Conservation (phyloP, 306 rosid species). For the Cicer yamashitae region DNA sequence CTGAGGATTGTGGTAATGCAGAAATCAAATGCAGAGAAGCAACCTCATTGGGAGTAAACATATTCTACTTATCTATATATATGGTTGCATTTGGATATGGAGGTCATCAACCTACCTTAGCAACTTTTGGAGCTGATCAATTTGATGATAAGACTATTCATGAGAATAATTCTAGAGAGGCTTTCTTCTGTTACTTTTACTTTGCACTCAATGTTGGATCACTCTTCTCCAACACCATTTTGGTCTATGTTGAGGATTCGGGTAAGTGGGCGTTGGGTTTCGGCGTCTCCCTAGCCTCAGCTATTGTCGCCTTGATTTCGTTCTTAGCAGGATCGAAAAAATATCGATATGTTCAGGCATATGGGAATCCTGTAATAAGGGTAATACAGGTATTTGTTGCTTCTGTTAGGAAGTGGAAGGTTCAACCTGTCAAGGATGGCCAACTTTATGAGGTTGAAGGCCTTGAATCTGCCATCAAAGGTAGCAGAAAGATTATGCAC, state of each 20-base stretch:
- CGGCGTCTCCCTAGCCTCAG: conserved; percentile 51
- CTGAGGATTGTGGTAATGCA: conserved; percentile 56
- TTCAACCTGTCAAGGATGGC: conserved; percentile 14
- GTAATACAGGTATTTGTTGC: conserved; percentile 58
- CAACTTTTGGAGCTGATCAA: conserved; percentile 72
- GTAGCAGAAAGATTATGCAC: conserved; percentile 64
- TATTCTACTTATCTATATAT: conserved; percentile 63
- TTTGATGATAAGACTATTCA: conserved; percentile 47
- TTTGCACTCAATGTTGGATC: conserved; percentile 68
- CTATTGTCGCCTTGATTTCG: conserved; percentile 50
- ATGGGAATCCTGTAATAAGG: conserved; percentile 61
- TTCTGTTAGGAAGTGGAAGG: conserved; percentile 51
- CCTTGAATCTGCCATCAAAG: conserved; percentile 58
- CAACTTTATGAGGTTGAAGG: conserved; percentile 63
- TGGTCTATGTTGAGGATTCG: conserved; percentile 58
- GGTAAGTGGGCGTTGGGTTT: conserved; percentile 67
- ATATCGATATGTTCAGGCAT: conserved; percentile 48
- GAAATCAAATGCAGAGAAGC: conserved; percentile 40
- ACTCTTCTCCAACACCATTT: conserved; percentile 62
- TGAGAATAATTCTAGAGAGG: conserved; percentile 28
- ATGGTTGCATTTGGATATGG: conserved; percentile 69
- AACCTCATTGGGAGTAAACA: conserved; percentile 36
- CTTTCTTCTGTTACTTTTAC: conserved; percentile 64
- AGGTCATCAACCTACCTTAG: conserved; percentile 68
- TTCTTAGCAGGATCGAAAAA: conserved; percentile 45